Evolutionary conservation across 805 yeast genomes (phyloP), one percentile per base, ranked within the genome.

Genomic region (Candida dajiaensis): DNA sequence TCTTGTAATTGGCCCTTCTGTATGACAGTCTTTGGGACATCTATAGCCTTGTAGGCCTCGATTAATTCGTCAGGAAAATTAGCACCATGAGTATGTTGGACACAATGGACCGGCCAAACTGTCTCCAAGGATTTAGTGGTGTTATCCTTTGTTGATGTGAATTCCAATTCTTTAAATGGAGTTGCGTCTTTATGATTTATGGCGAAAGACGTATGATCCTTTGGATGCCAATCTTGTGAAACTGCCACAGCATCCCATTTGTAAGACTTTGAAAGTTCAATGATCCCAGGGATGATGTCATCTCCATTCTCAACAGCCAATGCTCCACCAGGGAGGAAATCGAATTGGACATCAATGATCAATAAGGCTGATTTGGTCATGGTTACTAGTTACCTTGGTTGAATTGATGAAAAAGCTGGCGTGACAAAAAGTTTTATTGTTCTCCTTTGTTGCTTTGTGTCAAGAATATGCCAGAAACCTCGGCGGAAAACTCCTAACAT

Each of bases 61-160:
- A 67, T 63, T 44, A 89, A 70, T 50, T 69, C 77, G 0, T 63
- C 52, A 6, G 87, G 85, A 29, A 85, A 70, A 33, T 74, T 71
- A 0, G 90, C 74, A 0, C 97, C 98, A 6, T 52, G 42, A 0
- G 89, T 72, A 43, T 73, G 71, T 57, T 87, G 90, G 15, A 90
- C 77, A 63, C 97, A 90, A 61, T 90, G 98, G 46, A 78, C 90
- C 0, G 98, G 97, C 97, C 97, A 90, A 4, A 89, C 71, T 0
- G 74, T 71, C 51, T 80, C 81, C 4, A 50, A 55, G 58, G 13
- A 61, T 53, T 38, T 51, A 49, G 0, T 61, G 60, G 37, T 63
- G 0, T 61, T 60, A 36, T 63, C 55, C 18, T 67, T 54, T 0
- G 94, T 90, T 42, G 81, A 77, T 1, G 56, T 43, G 58, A 83